Percentiles rank a stretch among this genome's conserved stretches.
phyloP scores from a whole-genome alignment of 225 moss, liverwort and hornwort genomes.

The Rhytidiadelphus loreus region DNA sequence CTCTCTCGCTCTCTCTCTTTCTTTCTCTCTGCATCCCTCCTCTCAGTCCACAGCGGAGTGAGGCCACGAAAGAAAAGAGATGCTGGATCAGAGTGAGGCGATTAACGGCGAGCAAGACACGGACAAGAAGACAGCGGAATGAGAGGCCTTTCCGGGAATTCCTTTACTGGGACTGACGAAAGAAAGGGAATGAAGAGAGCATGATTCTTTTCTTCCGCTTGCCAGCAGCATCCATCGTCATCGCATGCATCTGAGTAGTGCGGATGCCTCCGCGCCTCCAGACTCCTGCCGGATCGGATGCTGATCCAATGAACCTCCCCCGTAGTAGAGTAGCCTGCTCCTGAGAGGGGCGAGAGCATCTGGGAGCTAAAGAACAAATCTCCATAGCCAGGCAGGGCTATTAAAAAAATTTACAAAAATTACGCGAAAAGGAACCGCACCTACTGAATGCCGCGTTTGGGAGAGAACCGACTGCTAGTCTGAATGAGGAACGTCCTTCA shows the following conservation, averaged over 20 bases:
- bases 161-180: background rate
- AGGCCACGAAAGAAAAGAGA: background rate
- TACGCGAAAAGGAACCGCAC: background rate
- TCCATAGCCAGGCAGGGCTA: conserved; percentile 10
- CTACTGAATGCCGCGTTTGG: background rate
- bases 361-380: conserved; percentile 13
- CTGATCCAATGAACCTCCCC: conserved; percentile 6
- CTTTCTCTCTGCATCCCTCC: background rate
- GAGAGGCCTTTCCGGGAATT: conserved; percentile 7
- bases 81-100: background rate
- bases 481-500: background rate
- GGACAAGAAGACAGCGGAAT: conserved; percentile 11
- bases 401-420: background rate
- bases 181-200: background rate
- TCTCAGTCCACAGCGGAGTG: background rate
- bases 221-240: background rate
- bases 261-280: background rate
- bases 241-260: background rate
- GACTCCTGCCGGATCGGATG: background rate
- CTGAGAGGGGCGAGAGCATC: conserved; percentile 12
- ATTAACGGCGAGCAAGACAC: background rate
- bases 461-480: background rate
- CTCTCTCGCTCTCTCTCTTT: background rate
- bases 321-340: background rate
- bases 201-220: background rate